Conservation (phyloP, 441 rosid genomes). For the Aleurites moluccanus region DNA sequence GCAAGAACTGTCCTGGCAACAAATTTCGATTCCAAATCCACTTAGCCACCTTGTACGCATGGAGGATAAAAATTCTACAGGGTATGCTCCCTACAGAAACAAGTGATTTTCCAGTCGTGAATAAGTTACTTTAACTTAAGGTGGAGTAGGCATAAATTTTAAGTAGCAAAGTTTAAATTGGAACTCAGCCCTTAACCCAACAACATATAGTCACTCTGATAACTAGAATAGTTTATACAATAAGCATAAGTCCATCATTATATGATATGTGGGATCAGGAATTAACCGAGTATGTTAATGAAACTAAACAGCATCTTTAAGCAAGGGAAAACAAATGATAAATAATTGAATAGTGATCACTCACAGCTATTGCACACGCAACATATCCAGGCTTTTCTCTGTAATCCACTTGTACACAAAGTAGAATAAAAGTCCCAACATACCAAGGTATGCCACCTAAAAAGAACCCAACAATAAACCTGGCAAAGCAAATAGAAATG, state of each 20-base stretch:
- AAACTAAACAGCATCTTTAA: background rate
- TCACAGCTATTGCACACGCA: slow-evolving; percentile 77
- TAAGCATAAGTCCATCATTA: background rate
- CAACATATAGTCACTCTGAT: background rate
- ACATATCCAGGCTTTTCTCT: slow-evolving; percentile 85
- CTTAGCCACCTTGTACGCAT: background rate
- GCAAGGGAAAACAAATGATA: background rate
- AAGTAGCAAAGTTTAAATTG: background rate
- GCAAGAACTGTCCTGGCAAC: background rate
- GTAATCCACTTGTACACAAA: slow-evolving; percentile 53
- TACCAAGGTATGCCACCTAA: slow-evolving; percentile 90
- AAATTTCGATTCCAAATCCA: background rate
- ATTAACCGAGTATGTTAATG: background rate
- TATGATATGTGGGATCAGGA: background rate
- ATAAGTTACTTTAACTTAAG: background rate
- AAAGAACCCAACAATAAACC: slow-evolving; percentile 80
- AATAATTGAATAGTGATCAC: slow-evolving; percentile 34
- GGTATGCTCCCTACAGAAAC: background rate
- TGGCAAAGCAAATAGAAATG: slow-evolving; percentile 20
- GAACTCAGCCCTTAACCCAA: background rate
- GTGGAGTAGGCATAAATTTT: background rate
- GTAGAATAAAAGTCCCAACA: slow-evolving; percentile 56
- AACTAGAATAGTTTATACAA: background rate
- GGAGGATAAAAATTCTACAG: too few species aligned
- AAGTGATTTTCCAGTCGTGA: background rate